phyloP scores from a whole-genome alignment of 2,329 filamentous ascomycete species.

The Cordyceps militaris region DNA sequence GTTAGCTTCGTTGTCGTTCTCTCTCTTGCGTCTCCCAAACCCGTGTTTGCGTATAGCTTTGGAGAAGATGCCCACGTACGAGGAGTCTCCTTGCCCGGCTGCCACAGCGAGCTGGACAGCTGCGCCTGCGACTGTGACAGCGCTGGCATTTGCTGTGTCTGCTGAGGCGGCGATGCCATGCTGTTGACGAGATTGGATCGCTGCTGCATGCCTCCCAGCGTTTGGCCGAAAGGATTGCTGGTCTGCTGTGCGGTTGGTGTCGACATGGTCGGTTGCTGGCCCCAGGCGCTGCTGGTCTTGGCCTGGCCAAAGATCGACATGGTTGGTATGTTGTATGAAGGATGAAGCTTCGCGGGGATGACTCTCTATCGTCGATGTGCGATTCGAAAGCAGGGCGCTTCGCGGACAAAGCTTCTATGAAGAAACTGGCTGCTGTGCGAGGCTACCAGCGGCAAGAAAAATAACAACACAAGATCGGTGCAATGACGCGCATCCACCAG shows the following conservation, averaged over 20 bases:
- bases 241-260: constrained; percentile 20
- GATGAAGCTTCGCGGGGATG: background rate
- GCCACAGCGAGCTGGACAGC: constrained; percentile 45
- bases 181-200: constrained; percentile 25
- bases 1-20: background rate
- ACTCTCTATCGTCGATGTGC: background rate
- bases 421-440: background rate
- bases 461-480: background rate
- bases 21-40: background rate
- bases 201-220: constrained; percentile 30
- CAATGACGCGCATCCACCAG: background rate
- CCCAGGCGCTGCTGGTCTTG: constrained; percentile 31
- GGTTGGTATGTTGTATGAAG: constrained; percentile 9
- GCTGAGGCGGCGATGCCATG: constrained; percentile 30
- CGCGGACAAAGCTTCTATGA: background rate
- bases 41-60: background rate
- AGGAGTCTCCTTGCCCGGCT: constrained; percentile 42
- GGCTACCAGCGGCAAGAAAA: background rate
- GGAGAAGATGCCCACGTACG: constrained; percentile 29
- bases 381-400: background rate
- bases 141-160: constrained; percentile 35
- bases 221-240: constrained; percentile 25
- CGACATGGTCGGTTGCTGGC: constrained; percentile 30
- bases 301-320: constrained; percentile 36
- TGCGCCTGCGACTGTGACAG: constrained; percentile 40